Evolutionary conservation across 139 green algal genomes (phyloP), one percentile per base, ranked within the genome.

Genomic region (Dunaliella sp.): DNA sequence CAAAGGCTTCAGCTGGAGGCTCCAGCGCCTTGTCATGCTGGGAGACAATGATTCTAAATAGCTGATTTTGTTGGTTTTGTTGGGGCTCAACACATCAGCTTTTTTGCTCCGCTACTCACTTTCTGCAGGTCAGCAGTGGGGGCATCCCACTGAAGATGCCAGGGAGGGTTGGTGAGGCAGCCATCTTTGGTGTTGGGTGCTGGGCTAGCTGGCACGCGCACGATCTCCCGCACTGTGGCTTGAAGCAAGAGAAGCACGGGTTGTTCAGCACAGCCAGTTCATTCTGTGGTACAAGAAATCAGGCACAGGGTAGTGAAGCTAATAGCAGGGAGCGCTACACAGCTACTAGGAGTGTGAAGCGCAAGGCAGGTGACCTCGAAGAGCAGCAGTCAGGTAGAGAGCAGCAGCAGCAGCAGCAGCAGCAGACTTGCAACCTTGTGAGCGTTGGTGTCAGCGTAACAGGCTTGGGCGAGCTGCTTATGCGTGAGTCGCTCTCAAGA

Each of bases 61-160:
- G n/a, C n/a, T n/a, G n/a, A n/a, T n/a, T n/a, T n/a, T n/a, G n/a
- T n/a, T n/a, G n/a, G n/a, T n/a, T n/a, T n/a, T n/a, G n/a, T n/a
- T n/a, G n/a, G n/a, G n/a, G n/a, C n/a, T n/a, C n/a, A n/a, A n/a
- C n/a, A n/a, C n/a, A n/a, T n/a, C n/a, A n/a, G n/a, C n/a, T n/a
- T n/a, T n/a, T n/a, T n/a, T n/a, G n/a, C n/a, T n/a, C n/a, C n/a
- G n/a, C n/a, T n/a, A n/a, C n/a, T n/a, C n/a, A n/a, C n/a, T n/a
- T n/a, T n/a, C n/a, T n/a, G n/a, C n/a, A n/a, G n/a, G n/a, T 98
- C 31, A 98, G 94, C 22, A 96, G 91, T 34, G 95, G 95, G 1
- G 95, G 95, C 78, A 95, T 98, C 72, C 93, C 92, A 0, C 81
- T 98, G 86, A 98, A 98, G 86, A 35, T 80, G 33, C 78, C 88